These are phyloP conservation scores for Hermanozyma aechmeae DNA, from an alignment of 805 yeast genomes.

Conservation along the genomic window DNA sequence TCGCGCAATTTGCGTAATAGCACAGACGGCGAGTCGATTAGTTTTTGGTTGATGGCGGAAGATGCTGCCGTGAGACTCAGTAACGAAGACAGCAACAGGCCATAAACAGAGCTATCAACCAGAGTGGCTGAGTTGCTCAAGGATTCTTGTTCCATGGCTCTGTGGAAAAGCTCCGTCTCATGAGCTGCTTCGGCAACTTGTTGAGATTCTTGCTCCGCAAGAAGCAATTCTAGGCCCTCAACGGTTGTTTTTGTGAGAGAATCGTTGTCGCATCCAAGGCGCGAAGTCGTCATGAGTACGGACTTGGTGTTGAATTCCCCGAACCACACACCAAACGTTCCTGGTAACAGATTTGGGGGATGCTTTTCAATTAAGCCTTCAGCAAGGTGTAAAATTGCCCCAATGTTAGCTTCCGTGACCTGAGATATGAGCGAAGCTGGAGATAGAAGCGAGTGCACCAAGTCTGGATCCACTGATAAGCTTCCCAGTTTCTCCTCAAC, in stretches of 20 bases:
- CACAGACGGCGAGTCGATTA: constrained; percentile 19
- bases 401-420: constrained; percentile 18
- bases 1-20: too few species aligned
- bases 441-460: constrained; percentile 25
- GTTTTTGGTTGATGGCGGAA: constrained; percentile 16
- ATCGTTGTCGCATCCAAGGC: constrained; percentile 3
- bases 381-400: constrained; percentile 17
- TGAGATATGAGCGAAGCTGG: constrained; percentile 20
- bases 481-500: constrained; percentile 4
- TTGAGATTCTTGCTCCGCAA: constrained; percentile 23
- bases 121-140: constrained; percentile 10
- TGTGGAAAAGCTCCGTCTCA: constrained; percentile 16
- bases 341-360: constrained; percentile 13
- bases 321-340: constrained; percentile 25
- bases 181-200: constrained; percentile 17
- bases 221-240: constrained; percentile 4
- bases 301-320: constrained; percentile 22
- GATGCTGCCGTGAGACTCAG: constrained; percentile 22
- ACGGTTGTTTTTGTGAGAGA: not conserved
- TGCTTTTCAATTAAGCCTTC: constrained; percentile 14
- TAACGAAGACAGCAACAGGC: constrained; percentile 27
- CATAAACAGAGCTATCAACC: too few species aligned
- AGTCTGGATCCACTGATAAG: constrained; percentile 10
- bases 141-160: constrained; percentile 18
- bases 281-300: constrained; percentile 26